Evolutionary conservation across 2,329 filamentous ascomycete species (phyloP), one percentile per base, ranked within the genome.

Genomic region (Cladophialophora psammophila): DNA sequence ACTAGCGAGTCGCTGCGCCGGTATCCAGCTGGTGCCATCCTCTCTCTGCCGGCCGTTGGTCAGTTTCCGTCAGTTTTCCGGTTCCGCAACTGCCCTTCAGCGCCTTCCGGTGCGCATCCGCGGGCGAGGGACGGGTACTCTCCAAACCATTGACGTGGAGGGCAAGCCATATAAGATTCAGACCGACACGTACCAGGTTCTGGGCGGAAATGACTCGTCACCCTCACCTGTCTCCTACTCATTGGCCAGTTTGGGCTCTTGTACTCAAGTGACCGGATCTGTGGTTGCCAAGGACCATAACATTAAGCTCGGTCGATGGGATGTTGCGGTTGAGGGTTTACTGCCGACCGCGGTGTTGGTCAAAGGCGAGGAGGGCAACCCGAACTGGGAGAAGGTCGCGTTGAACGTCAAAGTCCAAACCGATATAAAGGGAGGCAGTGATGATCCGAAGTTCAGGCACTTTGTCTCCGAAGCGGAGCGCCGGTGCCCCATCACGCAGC

Each of bases 201-300:
- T 76, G 34, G 75, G 75, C 42, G 75, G 75, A 18, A 48, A 66
- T 34, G 75, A 75, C 66, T 66, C 74, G 2, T 64, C 73, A 2
- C 74, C 75, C 2, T 75, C 75, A 1, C 75, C 75, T 6, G 72
- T 76, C n/a, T 69, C 74, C 10, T 76, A 76, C 69, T 68, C 71
- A 4, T 70, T 76, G 26, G 71, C 73, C 35, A 74, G 72, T 59
- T 72, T 76, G n/a, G 69, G 71, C 58, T 72, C 74, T 9, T 76
- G 75, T 71, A 75, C 74, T 59, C 75, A 76, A 40, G 74, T 76
- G 9, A 76, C 75, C 13, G 75, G 75, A 2, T 68, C 61, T 40
- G 68, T 76, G 1, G 75, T 76, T 10, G 75, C 75, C 9, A 68
- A 65, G 50, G 72, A 75, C 58, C 74, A 72, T 35, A 73, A 72